phyloP scores from a whole-genome alignment of 805 yeast species.

The Teunomyces pallodes region DNA sequence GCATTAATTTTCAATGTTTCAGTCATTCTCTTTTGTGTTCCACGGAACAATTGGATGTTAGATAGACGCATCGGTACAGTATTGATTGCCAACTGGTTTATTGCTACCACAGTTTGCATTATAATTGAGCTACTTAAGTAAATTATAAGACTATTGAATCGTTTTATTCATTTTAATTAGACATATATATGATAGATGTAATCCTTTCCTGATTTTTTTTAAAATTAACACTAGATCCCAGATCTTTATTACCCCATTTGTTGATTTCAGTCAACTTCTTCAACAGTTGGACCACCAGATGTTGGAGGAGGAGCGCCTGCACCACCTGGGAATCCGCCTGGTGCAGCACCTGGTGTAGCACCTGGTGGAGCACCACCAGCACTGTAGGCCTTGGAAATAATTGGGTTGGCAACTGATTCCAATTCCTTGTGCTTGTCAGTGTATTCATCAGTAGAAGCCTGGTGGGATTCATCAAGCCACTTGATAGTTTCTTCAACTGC shows the following conservation, averaged over 20 bases:
- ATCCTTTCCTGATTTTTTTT: background rate
- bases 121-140: constrained; percentile 16
- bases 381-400: constrained; percentile 34
- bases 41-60: constrained; percentile 28
- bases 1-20: constrained; percentile 22
- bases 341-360: constrained; percentile 29
- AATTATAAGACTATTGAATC: background rate
- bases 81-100: constrained; percentile 30
- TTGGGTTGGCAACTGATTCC: constrained; percentile 40
- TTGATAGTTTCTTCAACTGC: constrained; percentile 41
- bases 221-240: background rate
- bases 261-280: constrained; percentile 34
- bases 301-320: constrained; percentile 22
- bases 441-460: constrained; percentile 42
- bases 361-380: constrained; percentile 23
- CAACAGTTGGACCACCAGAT: constrained; percentile 39
- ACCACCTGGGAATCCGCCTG: constrained; percentile 48
- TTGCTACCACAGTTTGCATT: constrained; percentile 25
- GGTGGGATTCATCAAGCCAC: constrained; percentile 39
- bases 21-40: constrained; percentile 17
- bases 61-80: constrained; percentile 33
- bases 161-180: background rate
- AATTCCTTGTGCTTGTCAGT: constrained; percentile 40
- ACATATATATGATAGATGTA: background rate
- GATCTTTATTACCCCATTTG: background rate